Evolutionary conservation across 2,329 filamentous ascomycete species (phyloP).

Genomic region (Furcasterigmium sp.): DNA sequence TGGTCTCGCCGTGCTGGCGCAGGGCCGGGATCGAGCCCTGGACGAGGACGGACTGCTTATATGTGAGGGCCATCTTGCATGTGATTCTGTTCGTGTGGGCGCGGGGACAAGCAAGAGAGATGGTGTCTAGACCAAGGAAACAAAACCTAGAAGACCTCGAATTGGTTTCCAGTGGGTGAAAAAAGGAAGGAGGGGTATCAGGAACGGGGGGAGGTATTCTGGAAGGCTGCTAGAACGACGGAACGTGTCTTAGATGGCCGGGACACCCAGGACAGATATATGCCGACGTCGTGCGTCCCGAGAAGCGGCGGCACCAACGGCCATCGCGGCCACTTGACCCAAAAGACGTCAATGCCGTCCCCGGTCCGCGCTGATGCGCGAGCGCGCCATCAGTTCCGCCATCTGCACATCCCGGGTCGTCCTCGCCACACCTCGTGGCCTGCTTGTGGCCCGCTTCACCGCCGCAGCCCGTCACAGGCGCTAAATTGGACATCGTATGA

Average conservation of each 20-base stretch:
- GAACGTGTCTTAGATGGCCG: too few species aligned
- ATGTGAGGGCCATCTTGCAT: constrained; percentile 32
- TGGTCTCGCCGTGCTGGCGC: constrained; percentile 59
- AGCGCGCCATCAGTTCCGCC: background rate
- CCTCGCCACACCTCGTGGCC: constrained; percentile 2
- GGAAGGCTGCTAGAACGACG: too few species aligned
- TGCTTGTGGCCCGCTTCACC: constrained; percentile 2
- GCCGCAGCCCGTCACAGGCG: background rate
- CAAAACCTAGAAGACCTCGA: too few species aligned
- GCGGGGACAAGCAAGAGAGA: background rate
- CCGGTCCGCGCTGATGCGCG: background rate
- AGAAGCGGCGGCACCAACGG: too few species aligned
- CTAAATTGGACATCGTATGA: constrained; percentile 2
- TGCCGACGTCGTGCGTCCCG: too few species aligned
- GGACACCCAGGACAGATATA: too few species aligned
- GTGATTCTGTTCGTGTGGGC: background rate
- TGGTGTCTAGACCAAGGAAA: too few species aligned
- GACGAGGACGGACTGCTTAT: constrained; percentile 58
- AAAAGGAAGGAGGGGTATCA: too few species aligned
- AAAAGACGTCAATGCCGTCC: background rate
- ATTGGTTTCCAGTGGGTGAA: too few species aligned
- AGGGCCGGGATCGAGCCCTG: constrained; percentile 67
- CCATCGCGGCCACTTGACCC: too few species aligned
- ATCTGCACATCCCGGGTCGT: constrained; percentile 1
- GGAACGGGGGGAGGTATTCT: too few species aligned